These are phyloP conservation scores for Phanerochaete sordida DNA, from an alignment of 768 basidiomycete species.

Conservation along the genomic window DNA sequence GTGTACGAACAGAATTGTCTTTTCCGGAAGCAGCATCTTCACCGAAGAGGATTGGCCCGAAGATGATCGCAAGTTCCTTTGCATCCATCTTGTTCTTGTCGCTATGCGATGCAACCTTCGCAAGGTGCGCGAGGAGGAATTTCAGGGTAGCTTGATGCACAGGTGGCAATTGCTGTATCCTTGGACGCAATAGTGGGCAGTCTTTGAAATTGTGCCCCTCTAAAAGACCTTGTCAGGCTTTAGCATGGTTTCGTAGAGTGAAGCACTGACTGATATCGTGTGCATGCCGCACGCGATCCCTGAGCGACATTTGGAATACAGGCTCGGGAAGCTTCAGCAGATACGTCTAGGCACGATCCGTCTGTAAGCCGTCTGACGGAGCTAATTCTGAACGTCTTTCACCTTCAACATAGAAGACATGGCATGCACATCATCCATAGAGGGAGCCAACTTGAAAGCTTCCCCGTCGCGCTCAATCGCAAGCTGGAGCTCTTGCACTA, in stretches of 20 bases:
- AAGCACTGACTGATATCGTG: conserved; percentile 65
- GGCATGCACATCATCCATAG: conserved; percentile 75
- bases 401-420: conserved; percentile 87
- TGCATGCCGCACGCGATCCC: conserved; percentile 79
- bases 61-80: conserved; percentile 89
- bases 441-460: conserved; percentile 66
- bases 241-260: too few species aligned
- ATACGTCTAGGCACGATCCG: conserved; percentile 49
- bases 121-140: conserved; percentile 78
- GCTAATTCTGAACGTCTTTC: conserved; percentile 13
- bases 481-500: conserved; percentile 83
- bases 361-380: background rate
- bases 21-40: conserved; percentile 85
- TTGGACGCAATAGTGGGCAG: conserved; percentile 75
- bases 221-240: conserved; percentile 27
- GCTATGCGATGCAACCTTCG: conserved; percentile 59
- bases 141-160: conserved; percentile 86
- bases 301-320: conserved; percentile 76
- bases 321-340: conserved; percentile 88
- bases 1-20: conserved; percentile 73
- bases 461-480: conserved; percentile 83
- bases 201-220: conserved; percentile 69
- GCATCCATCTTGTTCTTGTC: conserved; percentile 92
- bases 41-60: conserved; percentile 85
- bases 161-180: conserved; percentile 77